Evolutionary conservation across 257 asterid species (phyloP).

Genomic region (Penstemon davidsonii): DNA sequence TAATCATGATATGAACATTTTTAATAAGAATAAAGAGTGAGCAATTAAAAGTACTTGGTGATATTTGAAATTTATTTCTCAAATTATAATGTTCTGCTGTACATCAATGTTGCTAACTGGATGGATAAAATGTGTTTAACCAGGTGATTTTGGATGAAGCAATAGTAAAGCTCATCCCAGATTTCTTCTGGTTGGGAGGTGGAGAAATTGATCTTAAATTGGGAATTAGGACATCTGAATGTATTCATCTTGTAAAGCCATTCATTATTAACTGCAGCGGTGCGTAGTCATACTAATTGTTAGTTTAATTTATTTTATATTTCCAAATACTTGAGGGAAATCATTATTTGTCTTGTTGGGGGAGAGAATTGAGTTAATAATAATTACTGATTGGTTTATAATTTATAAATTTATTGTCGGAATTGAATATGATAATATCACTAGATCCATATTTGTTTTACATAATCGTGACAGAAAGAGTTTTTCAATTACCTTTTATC

Average conservation of each 20-base stretch:
- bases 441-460: no score
- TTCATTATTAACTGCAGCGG: slow-evolving; percentile 65
- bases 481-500: no score
- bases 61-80: not conserved
- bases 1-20: no score
- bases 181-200: slow-evolving; percentile 92
- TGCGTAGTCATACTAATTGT: slow-evolving; percentile 23
- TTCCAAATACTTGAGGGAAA: no score
- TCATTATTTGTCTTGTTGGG: no score
- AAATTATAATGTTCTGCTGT: not conserved
- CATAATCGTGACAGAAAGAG: no score
- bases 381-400: no score
- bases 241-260: slow-evolving; percentile 55
- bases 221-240: slow-evolving; percentile 59
- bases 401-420: no score
- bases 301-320: no score
- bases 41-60: no score
- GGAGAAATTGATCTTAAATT: slow-evolving; percentile 76
- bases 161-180: slow-evolving; percentile 63
- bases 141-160: slow-evolving; percentile 93
- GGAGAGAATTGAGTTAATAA: no score
- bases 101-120: slow-evolving; percentile 5
- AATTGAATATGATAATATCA: no score
- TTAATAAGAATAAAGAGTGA: slow-evolving; percentile 1
- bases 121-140: slow-evolving; percentile 23